phyloP scores from a whole-genome alignment of 2,329 filamentous ascomycete genomes.

The Sporothrix sp. region DNA sequence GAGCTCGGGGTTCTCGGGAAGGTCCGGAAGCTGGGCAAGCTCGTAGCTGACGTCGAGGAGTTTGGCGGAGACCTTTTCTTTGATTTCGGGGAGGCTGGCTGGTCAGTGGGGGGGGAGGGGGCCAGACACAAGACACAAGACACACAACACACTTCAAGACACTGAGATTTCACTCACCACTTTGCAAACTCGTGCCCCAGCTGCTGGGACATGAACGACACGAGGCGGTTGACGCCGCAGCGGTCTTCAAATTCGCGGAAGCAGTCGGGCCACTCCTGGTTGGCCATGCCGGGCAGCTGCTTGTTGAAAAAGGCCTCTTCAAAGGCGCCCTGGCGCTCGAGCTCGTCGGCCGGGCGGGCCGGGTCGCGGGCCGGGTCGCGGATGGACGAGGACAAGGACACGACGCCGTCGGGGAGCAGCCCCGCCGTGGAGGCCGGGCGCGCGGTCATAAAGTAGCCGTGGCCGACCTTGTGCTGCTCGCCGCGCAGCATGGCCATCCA shows the following conservation, averaged over 20 bases:
- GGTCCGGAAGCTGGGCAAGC: constrained; percentile 52
- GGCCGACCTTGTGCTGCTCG: constrained; percentile 50
- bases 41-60: constrained; percentile 43
- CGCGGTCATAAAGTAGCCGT: constrained; percentile 74
- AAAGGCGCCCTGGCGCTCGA: constrained; percentile 42
- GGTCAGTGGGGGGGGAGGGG: too few relatives aligned
- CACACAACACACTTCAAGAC: too few relatives aligned
- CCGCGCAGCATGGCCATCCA: constrained; percentile 57
- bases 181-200: constrained; percentile 45
- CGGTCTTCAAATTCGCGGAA: constrained; percentile 39
- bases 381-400: neutral
- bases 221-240: constrained; percentile 45
- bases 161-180: constrained; percentile 37
- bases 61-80: constrained; percentile 40
- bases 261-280: constrained; percentile 36
- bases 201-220: constrained; percentile 42
- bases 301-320: constrained; percentile 43
- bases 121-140: too few relatives aligned
- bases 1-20: constrained; percentile 57
- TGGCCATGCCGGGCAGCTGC: constrained; percentile 19
- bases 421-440: constrained; percentile 36
- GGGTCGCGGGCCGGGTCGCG: too few relatives aligned
- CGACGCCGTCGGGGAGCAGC: constrained; percentile 8
- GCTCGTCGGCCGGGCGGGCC: constrained; percentile 29
- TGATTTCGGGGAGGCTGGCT: constrained; percentile 29